These are phyloP conservation scores for Auxenochlorella pyrenoidosa DNA, from an alignment of 139 green algal genomes.

Conservation along the genomic window DNA sequence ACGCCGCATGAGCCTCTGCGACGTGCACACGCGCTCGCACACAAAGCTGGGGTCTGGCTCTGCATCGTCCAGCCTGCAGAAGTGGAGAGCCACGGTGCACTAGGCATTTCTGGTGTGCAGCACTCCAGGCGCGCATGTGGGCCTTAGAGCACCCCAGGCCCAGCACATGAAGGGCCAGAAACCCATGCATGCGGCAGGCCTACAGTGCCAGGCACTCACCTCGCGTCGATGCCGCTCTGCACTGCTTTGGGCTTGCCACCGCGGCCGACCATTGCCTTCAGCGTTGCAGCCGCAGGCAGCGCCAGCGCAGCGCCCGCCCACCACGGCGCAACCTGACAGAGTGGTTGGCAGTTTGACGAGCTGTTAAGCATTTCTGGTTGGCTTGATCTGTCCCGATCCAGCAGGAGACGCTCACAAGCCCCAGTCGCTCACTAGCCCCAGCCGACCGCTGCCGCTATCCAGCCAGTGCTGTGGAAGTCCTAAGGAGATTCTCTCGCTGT, in stretches of 20 bases:
- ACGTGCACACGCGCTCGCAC: conserved; percentile 96
- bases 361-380: no score
- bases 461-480: no score
- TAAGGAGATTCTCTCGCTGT: no score
- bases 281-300: conserved; percentile 7
- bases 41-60: conserved; percentile 76
- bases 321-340: conserved; percentile 7
- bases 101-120: no score
- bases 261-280: not conserved
- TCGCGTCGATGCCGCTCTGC: not conserved
- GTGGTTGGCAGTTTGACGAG: not conserved
- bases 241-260: conserved; percentile 29
- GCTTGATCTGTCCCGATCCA: no score
- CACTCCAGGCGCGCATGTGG: no score
- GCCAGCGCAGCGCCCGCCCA: conserved; percentile 9
- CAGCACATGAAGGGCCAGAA: not conserved
- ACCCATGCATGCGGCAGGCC: not conserved
- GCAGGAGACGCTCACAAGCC: no score
- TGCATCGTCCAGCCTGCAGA: conserved; percentile 41
- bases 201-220: not conserved
- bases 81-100: not conserved
- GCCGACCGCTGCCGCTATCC: no score
- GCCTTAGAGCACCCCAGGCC: not conserved
- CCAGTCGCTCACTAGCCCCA: no score
- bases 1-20: conserved; percentile 77